A percentile compares a stretch with the other conserved stretches of the same genome.
phyloP scores from a whole-genome alignment of 257 asterid species.

The Solanum pinnatisectum region DNA sequence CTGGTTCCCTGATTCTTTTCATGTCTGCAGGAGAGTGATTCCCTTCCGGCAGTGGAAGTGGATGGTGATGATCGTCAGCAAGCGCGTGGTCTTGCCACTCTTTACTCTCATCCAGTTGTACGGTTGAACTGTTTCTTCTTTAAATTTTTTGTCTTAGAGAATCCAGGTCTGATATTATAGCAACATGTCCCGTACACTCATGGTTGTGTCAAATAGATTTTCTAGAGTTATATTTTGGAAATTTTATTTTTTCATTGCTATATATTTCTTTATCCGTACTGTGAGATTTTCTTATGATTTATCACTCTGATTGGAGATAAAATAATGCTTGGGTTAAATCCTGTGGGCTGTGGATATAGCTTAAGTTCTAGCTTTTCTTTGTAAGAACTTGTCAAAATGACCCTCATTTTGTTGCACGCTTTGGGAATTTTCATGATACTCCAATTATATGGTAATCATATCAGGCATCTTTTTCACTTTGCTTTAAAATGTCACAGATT shows the following conservation, averaged over 20 bases:
- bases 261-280: background rate
- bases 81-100: constrained; percentile 87
- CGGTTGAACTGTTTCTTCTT: constrained; percentile 15
- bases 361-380: background rate
- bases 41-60: constrained; percentile 65
- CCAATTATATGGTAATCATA: background rate
- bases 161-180: background rate
- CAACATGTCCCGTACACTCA: background rate
- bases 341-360: background rate
- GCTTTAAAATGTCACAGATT: background rate
- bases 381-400: background rate
- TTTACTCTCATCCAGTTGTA: constrained; percentile 95
- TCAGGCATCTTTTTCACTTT: background rate
- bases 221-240: background rate
- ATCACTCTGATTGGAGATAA: background rate
- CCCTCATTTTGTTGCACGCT: background rate
- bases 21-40: constrained; percentile 49
- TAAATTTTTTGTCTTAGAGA: background rate
- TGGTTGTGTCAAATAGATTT: background rate
- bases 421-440: background rate
- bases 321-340: background rate
- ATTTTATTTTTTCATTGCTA: background rate
- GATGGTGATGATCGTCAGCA: constrained; percentile 80
- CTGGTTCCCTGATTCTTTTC: constrained; percentile 8
- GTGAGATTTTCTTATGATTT: background rate